phyloP scores from a whole-genome alignment of 805 yeast species.

The Yamadazyma endophytica region DNA sequence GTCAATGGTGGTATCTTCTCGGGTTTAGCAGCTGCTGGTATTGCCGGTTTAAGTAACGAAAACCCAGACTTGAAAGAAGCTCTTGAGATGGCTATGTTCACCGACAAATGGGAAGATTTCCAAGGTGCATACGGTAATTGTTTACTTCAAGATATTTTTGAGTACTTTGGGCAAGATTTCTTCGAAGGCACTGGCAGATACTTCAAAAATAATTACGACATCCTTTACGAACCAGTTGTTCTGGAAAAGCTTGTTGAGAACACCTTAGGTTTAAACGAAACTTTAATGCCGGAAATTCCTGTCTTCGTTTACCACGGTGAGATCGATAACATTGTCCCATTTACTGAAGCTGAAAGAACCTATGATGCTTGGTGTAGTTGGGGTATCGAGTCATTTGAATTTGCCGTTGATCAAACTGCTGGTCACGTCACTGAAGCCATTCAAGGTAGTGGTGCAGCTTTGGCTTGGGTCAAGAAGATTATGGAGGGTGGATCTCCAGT shows the following conservation, averaged over 20 bases:
- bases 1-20: constrained; percentile 23
- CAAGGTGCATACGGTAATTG: constrained; percentile 2
- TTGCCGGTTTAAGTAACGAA: constrained; percentile 27
- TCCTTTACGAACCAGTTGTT: too few relatives aligned
- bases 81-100: constrained; percentile 6
- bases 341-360: constrained; percentile 11
- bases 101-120: constrained; percentile 5
- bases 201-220: constrained; percentile 3
- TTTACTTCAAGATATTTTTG: constrained; percentile 1
- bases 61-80: constrained; percentile 18
- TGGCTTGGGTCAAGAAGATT: constrained; percentile 13
- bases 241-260: constrained; percentile 9
- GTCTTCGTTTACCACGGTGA: constrained; percentile 18
- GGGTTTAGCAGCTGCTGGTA: constrained; percentile 25
- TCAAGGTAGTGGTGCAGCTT: constrained; percentile 15
- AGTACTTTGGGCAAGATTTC: constrained; percentile 3
- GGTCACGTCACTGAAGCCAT: constrained; percentile 19
- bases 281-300: constrained; percentile 18
- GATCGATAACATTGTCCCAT: constrained; percentile 18
- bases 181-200: constrained; percentile 5
- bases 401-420: constrained; percentile 16
- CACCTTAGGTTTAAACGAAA: constrained; percentile 10
- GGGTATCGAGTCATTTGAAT: constrained; percentile 23
- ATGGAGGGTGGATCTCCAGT: constrained; percentile 38
- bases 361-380: constrained; percentile 21